Percentiles rank a stretch among this genome's conserved stretches.
phyloP scores from a whole-genome alignment of 305 asterid species.

The Fraxinus sp. region DNA sequence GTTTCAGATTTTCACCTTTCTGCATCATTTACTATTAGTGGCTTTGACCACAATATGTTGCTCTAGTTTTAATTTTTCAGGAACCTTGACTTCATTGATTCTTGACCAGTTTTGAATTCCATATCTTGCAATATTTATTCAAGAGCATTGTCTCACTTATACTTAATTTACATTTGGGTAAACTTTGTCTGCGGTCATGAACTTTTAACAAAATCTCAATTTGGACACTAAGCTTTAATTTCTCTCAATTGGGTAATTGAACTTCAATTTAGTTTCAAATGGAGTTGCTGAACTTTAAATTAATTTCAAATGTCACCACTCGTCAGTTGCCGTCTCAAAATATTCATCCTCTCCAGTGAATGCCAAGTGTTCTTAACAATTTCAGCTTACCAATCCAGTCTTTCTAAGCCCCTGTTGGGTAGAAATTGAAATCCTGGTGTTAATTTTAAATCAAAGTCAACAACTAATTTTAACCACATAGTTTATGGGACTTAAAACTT shows the following conservation, averaged over 20 bases:
- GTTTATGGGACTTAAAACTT: no score
- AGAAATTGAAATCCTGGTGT: background rate
- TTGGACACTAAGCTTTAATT: background rate
- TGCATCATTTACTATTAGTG: background rate
- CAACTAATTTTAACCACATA: no score
- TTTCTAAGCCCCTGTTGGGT: background rate
- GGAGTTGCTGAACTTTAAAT: background rate
- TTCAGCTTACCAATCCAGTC: background rate
- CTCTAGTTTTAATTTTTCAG: background rate
- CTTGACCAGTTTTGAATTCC: background rate
- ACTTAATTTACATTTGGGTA: background rate
- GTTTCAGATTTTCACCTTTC: background rate
- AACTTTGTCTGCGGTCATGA: background rate
- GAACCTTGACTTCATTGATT: background rate
- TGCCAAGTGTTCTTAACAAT: background rate
- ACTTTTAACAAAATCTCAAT: background rate
- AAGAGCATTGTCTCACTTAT: background rate
- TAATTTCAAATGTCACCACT: background rate
- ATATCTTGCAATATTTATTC: background rate
- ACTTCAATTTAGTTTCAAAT: background rate
- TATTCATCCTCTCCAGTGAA: background rate
- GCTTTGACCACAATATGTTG: background rate
- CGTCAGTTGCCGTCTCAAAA: background rate
- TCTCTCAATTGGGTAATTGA: background rate
- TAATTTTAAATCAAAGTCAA: no score